phyloP scores from a whole-genome alignment of 2,329 filamentous ascomycete genomes.

The Curvularia sp. region DNA sequence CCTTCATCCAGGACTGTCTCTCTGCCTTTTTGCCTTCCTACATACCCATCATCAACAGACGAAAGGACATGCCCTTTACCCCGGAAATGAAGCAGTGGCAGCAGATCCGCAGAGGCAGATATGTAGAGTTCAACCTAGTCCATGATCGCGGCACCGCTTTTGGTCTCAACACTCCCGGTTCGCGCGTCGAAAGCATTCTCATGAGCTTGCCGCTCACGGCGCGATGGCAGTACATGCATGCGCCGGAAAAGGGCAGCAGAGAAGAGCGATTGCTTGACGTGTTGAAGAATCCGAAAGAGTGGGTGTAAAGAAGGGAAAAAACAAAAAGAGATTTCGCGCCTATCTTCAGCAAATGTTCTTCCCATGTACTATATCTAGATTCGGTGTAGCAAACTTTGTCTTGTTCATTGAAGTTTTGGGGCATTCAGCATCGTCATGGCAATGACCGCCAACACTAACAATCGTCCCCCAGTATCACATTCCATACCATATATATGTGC shows the following conservation, averaged over 20 bases:
- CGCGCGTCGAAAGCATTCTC: constrained; percentile 92
- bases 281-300: constrained; percentile 67
- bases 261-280: constrained; percentile 84
- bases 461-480: too few species aligned
- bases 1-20: constrained; percentile 85
- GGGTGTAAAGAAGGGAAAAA: constrained; percentile 52
- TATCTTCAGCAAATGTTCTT: neutral
- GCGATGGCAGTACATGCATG: constrained; percentile 95
- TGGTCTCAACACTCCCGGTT: constrained; percentile 89
- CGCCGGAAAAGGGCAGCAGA: constrained; percentile 74
- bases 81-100: constrained; percentile 94
- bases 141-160: constrained; percentile 96
- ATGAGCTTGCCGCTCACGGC: constrained; percentile 96
- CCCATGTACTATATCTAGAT: neutral
- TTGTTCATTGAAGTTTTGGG: too few species aligned
- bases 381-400: too few species aligned
- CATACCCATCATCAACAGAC: constrained; percentile 82
- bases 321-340: neutral
- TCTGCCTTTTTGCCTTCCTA: constrained; percentile 90
- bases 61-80: constrained; percentile 91
- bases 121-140: constrained; percentile 98
- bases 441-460: too few species aligned
- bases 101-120: constrained; percentile 89
- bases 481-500: too few species aligned
- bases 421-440: too few species aligned